phyloP scores from a whole-genome alignment of 768 basidiomycete species.

The Dictyophora rubrovolvata region DNA sequence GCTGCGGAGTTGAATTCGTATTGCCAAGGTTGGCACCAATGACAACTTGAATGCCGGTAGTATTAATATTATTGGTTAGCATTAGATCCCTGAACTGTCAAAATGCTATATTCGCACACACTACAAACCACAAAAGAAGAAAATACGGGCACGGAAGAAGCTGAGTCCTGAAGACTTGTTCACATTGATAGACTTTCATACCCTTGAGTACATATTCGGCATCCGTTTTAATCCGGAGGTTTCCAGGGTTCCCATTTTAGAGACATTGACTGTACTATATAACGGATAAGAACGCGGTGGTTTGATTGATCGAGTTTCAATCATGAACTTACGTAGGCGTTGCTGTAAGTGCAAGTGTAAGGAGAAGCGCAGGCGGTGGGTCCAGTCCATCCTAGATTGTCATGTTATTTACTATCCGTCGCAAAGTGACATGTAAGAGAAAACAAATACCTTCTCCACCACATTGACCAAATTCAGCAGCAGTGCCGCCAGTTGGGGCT shows the following conservation, averaged over 20 bases:
- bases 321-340: conserved; percentile 16
- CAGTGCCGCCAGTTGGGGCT: conserved; percentile 1
- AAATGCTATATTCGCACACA: no score
- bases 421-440: not conserved
- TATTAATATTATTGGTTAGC: no score
- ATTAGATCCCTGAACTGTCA: no score
- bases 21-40: no score
- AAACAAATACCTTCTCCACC: conserved; percentile 3
- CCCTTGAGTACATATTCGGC: no score
- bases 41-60: no score
- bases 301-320: not conserved
- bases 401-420: not conserved
- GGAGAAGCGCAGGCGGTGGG: conserved; percentile 27
- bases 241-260: not conserved
- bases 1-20: no score
- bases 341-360: conserved; percentile 21
- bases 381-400: conserved; percentile 25
- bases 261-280: conserved; percentile 3
- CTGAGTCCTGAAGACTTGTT: not conserved
- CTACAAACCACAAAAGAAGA: no score
- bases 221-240: not conserved
- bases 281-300: no score
- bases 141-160: not conserved
- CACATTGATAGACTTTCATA: not conserved
- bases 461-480: conserved; percentile 9